Evolutionary conservation across 2,329 filamentous ascomycete species (phyloP).

Genomic region (Verticillium isaacii): DNA sequence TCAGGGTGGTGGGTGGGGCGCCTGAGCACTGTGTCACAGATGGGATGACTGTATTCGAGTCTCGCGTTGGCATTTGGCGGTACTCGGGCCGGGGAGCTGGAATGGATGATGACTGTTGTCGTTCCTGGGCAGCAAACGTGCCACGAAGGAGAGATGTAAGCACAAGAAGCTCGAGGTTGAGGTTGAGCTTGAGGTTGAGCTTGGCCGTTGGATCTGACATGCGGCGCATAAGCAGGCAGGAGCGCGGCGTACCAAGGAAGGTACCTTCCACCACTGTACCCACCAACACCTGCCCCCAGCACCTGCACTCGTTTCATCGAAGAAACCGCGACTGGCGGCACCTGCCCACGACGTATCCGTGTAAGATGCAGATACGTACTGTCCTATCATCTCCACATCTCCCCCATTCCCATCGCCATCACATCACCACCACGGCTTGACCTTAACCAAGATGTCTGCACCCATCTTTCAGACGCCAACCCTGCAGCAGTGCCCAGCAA

Average conservation of each 20-base stretch:
- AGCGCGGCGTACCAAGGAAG: neutral
- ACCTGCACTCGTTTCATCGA: neutral
- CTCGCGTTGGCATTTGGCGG: neutral
- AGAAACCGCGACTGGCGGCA: neutral
- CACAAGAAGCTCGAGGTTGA: neutral
- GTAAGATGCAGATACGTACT: no score
- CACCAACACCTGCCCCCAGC: neutral
- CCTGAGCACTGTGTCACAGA: neutral
- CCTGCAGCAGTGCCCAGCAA: neutral
- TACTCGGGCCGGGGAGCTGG: no score
- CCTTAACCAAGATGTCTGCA: neutral
- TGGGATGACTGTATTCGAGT: neutral
- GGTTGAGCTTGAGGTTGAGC: neutral
- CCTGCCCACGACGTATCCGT: neutral
- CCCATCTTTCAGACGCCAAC: neutral
- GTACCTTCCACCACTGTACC: neutral
- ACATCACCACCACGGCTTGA: neutral
- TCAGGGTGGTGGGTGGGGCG: neutral
- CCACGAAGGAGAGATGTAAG: neutral
- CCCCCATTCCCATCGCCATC: neutral
- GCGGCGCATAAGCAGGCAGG: neutral
- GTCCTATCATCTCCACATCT: neutral
- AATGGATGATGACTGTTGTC: neutral
- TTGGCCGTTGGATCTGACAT: neutral
- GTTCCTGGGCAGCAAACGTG: neutral